Conservation (phyloP, 176 grass and related monocot species). For the Pontederia paniculata region DNA sequence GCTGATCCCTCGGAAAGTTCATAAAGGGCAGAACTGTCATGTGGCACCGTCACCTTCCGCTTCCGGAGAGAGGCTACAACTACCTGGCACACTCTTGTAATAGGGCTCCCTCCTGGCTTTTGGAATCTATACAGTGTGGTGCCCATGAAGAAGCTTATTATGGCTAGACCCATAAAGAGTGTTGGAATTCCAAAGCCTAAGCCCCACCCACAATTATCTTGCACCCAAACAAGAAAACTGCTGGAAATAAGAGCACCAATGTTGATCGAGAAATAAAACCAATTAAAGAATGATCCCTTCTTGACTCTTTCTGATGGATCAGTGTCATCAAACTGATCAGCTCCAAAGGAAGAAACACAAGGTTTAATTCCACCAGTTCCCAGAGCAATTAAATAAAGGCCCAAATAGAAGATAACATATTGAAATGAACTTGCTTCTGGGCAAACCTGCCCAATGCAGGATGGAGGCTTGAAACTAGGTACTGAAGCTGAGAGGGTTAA, state of each 20-base stretch:
- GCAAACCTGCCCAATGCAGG: slow-evolving; percentile 31
- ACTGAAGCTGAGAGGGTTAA: slow-evolving; percentile 66
- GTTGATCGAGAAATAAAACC: slow-evolving; percentile 94
- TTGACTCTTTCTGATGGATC: slow-evolving; percentile 56
- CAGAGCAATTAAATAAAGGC: slow-evolving; percentile 83
- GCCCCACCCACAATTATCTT: slow-evolving; percentile 82
- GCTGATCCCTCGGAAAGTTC: slow-evolving; percentile 56
- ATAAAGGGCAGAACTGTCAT: slow-evolving; percentile 56
- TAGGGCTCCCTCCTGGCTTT: slow-evolving; percentile 78
- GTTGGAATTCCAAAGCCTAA: slow-evolving; percentile 78
- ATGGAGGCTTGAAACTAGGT: slow-evolving; percentile 41
- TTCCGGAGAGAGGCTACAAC: slow-evolving; percentile 58
- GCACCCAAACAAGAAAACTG: slow-evolving; percentile 73
- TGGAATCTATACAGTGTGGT: slow-evolving; percentile 68
- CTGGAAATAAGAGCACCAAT: slow-evolving; percentile 47
- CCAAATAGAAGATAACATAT: slow-evolving; percentile 45
- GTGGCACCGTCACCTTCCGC: slow-evolving; percentile 31
- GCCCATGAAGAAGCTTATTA: slow-evolving; percentile 62
- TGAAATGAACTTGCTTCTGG: slow-evolving; percentile 49
- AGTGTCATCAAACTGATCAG: slow-evolving; percentile 89
- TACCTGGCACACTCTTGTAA: slow-evolving; percentile 71
- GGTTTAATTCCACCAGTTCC: slow-evolving; percentile 92
- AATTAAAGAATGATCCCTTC: slow-evolving; percentile 89
- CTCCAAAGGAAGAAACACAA: slow-evolving; percentile 77
- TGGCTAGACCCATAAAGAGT: slow-evolving; percentile 70